Conservation (phyloP, 345 rosid species). For the Salix udensis region DNA sequence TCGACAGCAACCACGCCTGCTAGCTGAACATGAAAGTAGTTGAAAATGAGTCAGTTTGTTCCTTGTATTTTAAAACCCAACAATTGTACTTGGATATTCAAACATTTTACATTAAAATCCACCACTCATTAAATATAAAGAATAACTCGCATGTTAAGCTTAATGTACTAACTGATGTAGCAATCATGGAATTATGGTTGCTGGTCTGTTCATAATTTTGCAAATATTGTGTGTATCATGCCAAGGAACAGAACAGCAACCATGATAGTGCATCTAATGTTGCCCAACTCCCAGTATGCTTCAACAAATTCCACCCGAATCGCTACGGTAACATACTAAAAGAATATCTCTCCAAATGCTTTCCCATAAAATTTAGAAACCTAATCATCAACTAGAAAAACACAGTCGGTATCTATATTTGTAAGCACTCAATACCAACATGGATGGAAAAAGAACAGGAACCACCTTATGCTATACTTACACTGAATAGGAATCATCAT, state of each 20-base stretch:
- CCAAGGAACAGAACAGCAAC: not conserved
- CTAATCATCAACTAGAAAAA: not conserved
- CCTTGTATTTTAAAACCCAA: not conserved
- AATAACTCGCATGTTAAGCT: not conserved
- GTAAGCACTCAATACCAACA: not conserved
- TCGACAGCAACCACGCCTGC: conserved; percentile 98
- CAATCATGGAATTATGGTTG: not conserved
- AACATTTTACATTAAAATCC: not conserved
- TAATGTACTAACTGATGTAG: not conserved
- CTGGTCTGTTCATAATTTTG: not conserved
- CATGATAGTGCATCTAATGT: not conserved
- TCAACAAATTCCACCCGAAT: not conserved
- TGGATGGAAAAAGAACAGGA: not conserved
- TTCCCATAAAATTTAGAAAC: not conserved
- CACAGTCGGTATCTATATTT: not conserved
- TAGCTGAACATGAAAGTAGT: conserved; percentile 44
- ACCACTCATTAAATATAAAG: not conserved
- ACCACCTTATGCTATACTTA: not conserved
- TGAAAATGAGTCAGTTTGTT: not conserved
- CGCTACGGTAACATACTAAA: not conserved
- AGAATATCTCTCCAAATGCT: not conserved
- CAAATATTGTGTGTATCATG: not conserved
- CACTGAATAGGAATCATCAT: not conserved
- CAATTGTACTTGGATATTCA: not conserved
- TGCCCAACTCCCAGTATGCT: not conserved